phyloP scores from a whole-genome alignment of 2,329 filamentous ascomycete species.

The Catunica adiposa region DNA sequence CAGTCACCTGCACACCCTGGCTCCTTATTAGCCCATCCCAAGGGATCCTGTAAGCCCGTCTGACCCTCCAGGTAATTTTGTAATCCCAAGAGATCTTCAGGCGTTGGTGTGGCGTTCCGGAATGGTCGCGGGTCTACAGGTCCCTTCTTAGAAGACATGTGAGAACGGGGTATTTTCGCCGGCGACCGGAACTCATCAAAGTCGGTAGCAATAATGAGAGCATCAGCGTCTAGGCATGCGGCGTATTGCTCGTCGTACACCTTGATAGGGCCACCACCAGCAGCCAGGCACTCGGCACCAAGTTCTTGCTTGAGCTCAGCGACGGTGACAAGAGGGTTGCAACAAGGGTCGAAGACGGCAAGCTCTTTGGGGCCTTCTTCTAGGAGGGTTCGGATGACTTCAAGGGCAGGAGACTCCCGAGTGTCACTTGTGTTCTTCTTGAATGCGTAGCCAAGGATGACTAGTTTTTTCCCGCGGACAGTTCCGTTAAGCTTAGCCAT shows the following conservation, averaged over 20 bases:
- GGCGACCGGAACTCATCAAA: slow-evolving; percentile 38
- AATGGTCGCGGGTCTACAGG: slow-evolving; percentile 32
- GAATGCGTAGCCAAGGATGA: slow-evolving; percentile 60
- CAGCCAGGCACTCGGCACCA: slow-evolving; percentile 20
- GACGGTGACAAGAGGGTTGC: slow-evolving; percentile 33
- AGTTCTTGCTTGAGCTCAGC: slow-evolving; percentile 33
- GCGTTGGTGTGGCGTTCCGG: slow-evolving; percentile 19
- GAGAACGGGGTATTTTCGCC: slow-evolving; percentile 16
- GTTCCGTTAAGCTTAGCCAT: slow-evolving; percentile 53
- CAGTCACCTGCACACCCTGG: slow-evolving; percentile 30
- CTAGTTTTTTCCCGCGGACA: slow-evolving; percentile 51
- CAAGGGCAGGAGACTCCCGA: slow-evolving; percentile 51
- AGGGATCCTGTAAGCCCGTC: slow-evolving; percentile 24
- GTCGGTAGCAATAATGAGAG: slow-evolving; percentile 38
- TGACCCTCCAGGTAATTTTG: slow-evolving; percentile 18
- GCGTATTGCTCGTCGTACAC: slow-evolving; percentile 33
- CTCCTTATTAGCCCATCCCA: slow-evolving; percentile 29
- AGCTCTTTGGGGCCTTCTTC: slow-evolving; percentile 48
- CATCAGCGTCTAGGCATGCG: slow-evolving; percentile 32
- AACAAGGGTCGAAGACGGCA: slow-evolving; percentile 52
- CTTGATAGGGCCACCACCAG: slow-evolving; percentile 28
- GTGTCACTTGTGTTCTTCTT: slow-evolving; percentile 68
- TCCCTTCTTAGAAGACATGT: slow-evolving; percentile 19
- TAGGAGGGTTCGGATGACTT: slow-evolving; percentile 48
- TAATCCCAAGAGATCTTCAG: slow-evolving; percentile 31